Base-by-base conservation (phyloP, 2,329 filamentous ascomycete genomes). In the Fusarium sp. region DNA sequence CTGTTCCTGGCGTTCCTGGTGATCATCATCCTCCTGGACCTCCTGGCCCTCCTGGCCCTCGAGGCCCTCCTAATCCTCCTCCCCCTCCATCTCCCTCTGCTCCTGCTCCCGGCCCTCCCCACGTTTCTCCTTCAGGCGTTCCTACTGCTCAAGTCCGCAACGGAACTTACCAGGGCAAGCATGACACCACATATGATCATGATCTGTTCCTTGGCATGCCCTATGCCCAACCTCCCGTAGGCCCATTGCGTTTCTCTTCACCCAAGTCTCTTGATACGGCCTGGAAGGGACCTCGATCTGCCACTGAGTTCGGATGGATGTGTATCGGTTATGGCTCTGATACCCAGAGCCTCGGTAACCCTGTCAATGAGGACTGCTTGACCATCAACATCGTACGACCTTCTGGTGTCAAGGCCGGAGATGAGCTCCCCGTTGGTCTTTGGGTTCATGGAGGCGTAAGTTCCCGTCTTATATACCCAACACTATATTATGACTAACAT, bases 371-470 rank as follows among this genome's bases (percentile, higher is more conserved):
- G 61, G 76, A 78, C 30, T 78, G 76, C 54, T 45, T 78, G 65
- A 78, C 73, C 12, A 67, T 78, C 24, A 78, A 78, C 28, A 67
- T 78, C 30, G 73, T 78, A 11, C 75, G 76, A 18, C 76, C 76
- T 11, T 54, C 72, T 9, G 75, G 76, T 6, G 53, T 64, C 13
- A 24, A 83, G 50, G 67, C 78, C 54, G 76, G 77, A 26, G 81
- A 81, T 33, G 83, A 82, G 22, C 82, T 92, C 5, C 90, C 90
- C 0, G 87, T 91, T 12, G 84, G 83, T 20, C 83, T 91, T 1
- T 91, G 89, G 88, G 89, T 91, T 33, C 86, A 91, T 72, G 85
- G 85, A 45, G 81, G 81, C 22, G 74, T 75, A 59, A 74, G 74
- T 75, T 14, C 33, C 12, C 16, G 9, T 13, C n/a, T 36, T 28